Conservation (phyloP, 2,329 filamentous ascomycete species). For the Diaporthe vexans region DNA sequence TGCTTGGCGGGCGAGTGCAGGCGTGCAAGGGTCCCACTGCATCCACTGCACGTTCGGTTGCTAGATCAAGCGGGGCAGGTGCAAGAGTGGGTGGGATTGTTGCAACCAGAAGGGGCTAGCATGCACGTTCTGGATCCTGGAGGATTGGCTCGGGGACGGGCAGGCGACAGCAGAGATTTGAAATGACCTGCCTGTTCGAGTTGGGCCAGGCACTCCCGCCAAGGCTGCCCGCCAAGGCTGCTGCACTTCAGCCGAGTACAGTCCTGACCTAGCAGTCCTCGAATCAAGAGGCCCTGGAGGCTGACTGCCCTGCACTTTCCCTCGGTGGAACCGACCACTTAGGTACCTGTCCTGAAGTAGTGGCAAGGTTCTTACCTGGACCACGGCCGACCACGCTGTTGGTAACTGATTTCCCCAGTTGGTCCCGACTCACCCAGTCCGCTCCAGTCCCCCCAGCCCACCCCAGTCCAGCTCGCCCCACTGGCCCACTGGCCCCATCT, state of each 20-base stretch:
- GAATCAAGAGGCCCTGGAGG: background rate
- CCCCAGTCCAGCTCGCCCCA: too few species aligned
- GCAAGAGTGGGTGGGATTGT: background rate
- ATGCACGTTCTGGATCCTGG: conserved; percentile 16
- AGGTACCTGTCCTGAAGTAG: too few species aligned
- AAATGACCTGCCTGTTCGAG: conserved; percentile 8
- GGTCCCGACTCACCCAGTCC: too few species aligned
- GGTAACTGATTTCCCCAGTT: conserved; percentile 9
- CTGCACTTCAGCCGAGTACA: background rate
- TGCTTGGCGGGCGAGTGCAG: too few species aligned
- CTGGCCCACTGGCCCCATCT: background rate
- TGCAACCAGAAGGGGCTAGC: background rate
- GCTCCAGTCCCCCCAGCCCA: too few species aligned
- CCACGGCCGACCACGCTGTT: background rate
- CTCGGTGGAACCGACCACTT: background rate
- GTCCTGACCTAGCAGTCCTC: background rate
- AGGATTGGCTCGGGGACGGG: background rate
- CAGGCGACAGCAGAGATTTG: background rate
- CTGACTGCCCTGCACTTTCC: background rate
- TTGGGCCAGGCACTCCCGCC: conserved; percentile 5
- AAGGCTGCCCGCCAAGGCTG: background rate
- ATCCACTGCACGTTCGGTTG: conserved; percentile 4
- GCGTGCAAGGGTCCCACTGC: conserved; percentile 2
- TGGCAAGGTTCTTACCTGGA: background rate
- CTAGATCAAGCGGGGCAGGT: conserved; percentile 30